Base-by-base conservation (phyloP, 1,284 basidiomycete species). In the Fomitopsis schrenkii region DNA sequence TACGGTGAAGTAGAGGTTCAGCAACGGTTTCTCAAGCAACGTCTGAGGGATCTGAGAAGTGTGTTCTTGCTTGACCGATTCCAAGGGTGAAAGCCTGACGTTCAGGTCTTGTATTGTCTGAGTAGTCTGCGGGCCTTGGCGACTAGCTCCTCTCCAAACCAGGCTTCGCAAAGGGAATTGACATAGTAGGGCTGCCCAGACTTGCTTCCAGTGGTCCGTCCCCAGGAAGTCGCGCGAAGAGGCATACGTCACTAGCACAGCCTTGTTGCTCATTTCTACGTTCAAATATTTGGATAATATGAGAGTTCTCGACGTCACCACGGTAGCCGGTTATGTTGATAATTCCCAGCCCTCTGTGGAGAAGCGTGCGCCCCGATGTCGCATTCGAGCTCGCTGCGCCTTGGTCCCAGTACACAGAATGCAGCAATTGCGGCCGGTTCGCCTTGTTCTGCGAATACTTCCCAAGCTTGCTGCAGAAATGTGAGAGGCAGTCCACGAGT, bases 61-160 rank as follows among this genome's bases (percentile, higher is more conserved):
- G 70, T 84, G 80, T 73, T 92, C 90, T 63, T 90, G 88, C 48
- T 84, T 83, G 48, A 90, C 75, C 38, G 84, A 82, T 58, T 94
- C 90, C 33, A 94, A 79, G 22, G 88, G 77, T 10, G 90, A 80
- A 40, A 97, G 77, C 45, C 85, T 81, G 58, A 97, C 83, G 61
- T 90, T 82, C n/a, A 97, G 81, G 66, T 93, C 88, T 70, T 95
- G 93, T 55, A 98, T 94, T 1, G 93, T 96, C 62, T 92, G 82
- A 46, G 95, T 80, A 5, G 85, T 85, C 2, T 54, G 52, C 28
- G 52, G 10, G 22, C 52, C 19, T 7, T 38, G 50, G 12, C 87
- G 81, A 4, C 86, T 83, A 5, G 76, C 68, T 33, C 91, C 84
- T 73, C 91, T 95, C 95, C 96, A 97, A 74, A 97, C 93, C 22